These are phyloP conservation scores for Komagataella pseudopastoris DNA, from an alignment of 805 yeast species.

Conservation along the genomic window DNA sequence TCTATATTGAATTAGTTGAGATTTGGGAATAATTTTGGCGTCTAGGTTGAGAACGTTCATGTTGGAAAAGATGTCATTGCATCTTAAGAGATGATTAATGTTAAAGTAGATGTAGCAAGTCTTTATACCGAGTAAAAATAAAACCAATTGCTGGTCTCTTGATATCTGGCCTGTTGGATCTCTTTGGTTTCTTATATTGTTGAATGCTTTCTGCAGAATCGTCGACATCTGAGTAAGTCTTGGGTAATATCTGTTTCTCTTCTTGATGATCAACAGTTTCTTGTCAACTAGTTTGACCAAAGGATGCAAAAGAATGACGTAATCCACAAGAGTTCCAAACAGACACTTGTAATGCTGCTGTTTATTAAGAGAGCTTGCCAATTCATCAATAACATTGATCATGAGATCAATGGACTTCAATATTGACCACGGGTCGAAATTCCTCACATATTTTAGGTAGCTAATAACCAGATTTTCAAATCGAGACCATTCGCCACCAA, in stretches of 20 bases:
- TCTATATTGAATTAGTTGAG: slow-evolving; percentile 37
- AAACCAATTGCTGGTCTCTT: slow-evolving; percentile 26
- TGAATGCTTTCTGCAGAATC: slow-evolving; percentile 32
- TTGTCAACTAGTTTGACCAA: slow-evolving; percentile 27
- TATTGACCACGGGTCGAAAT: slow-evolving; percentile 42
- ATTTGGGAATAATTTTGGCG: slow-evolving; percentile 22
- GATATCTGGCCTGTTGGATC: slow-evolving; percentile 18
- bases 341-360: slow-evolving; percentile 22
- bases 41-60: slow-evolving; percentile 36
- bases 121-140: slow-evolving; percentile 33
- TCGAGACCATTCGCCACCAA: slow-evolving; percentile 24
- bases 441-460: slow-evolving; percentile 30
- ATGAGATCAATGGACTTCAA: slow-evolving; percentile 41
- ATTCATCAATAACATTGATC: slow-evolving; percentile 28
- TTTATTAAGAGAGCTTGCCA: slow-evolving; percentile 36
- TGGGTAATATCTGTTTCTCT: slow-evolving; percentile 20
- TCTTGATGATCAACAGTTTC: slow-evolving; percentile 22
- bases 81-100: slow-evolving; percentile 40
- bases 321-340: slow-evolving; percentile 20
- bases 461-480: slow-evolving; percentile 28
- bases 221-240: slow-evolving; percentile 34
- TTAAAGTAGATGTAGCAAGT: slow-evolving; percentile 38
- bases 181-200: slow-evolving; percentile 33
- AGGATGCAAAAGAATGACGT: slow-evolving; percentile 28
- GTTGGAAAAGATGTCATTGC: slow-evolving; percentile 49